Evolutionary conservation across 345 rosid genomes (phyloP).

Genomic region (Arabidopsis suecica): DNA sequence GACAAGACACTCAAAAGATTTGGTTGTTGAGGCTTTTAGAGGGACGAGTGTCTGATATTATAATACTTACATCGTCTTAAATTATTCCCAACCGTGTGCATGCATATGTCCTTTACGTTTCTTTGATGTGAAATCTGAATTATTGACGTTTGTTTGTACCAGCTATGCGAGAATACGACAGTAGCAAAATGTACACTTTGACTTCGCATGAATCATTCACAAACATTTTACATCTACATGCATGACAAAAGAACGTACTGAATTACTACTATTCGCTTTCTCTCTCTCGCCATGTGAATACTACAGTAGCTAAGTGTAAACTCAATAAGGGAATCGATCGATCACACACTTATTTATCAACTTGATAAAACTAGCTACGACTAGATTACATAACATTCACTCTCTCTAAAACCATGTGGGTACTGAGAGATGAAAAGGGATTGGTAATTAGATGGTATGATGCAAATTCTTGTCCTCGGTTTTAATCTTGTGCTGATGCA

Average conservation of each 20-base stretch:
- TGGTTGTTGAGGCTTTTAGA: slow-evolving; percentile 37
- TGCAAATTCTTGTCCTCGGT: not conserved
- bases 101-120: slow-evolving; percentile 45
- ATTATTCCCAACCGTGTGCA: slow-evolving; percentile 48
- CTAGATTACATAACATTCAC: not conserved
- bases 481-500: not conserved
- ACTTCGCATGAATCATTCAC: not conserved
- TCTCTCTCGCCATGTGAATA: slow-evolving; percentile 19
- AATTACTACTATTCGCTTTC: not conserved
- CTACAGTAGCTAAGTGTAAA: not conserved
- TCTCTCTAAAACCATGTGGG: not conserved
- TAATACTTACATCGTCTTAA: slow-evolving; percentile 28
- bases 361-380: not conserved
- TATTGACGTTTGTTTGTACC: slow-evolving; percentile 35
- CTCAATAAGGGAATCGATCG: not conserved
- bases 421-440: not conserved
- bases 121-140: slow-evolving; percentile 35
- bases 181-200: not conserved
- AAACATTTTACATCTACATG: not conserved
- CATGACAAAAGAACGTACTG: slow-evolving; percentile 4
- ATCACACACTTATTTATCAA: slow-evolving; percentile 7
- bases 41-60: slow-evolving; percentile 9
- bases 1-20: slow-evolving; percentile 38
- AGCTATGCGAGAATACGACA: slow-evolving; percentile 24
- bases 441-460: not conserved